A percentile compares a stretch with the other conserved stretches of the same genome.
phyloP scores from a whole-genome alignment of 116 monocot species.

The Dioscorea cayenensis region DNA sequence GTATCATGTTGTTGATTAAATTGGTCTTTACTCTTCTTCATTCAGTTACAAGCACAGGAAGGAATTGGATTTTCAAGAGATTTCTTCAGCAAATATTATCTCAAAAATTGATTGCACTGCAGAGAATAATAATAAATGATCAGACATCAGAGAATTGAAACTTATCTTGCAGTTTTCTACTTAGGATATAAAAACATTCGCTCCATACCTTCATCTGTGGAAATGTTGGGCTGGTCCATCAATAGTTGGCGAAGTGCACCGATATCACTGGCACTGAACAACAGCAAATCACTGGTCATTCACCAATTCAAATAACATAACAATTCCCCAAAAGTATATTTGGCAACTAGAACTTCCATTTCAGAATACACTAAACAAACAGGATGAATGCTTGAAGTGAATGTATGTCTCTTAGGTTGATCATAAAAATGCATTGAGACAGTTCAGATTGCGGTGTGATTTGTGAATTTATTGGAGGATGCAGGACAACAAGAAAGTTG shows the following conservation, averaged over 20 bases:
- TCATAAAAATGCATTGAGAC: too few relatives aligned
- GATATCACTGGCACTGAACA: slow-evolving; percentile 60
- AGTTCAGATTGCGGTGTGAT: too few relatives aligned
- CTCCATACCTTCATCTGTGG: slow-evolving; percentile 63
- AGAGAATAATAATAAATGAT: not conserved
- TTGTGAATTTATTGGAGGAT: too few relatives aligned
- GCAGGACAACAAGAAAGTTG: too few relatives aligned
- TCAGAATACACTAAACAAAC: too few relatives aligned
- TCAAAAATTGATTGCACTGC: slow-evolving; percentile 54
- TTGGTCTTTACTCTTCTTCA: too few relatives aligned
- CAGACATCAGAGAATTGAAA: not conserved
- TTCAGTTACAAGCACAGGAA: too few relatives aligned
- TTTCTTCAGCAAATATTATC: slow-evolving; percentile 42
- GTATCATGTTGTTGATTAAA: too few relatives aligned
- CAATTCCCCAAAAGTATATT: too few relatives aligned
- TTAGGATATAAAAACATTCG: not conserved
- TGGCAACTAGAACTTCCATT: too few relatives aligned
- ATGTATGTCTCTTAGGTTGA: too few relatives aligned
- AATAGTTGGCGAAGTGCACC: slow-evolving; percentile 45
- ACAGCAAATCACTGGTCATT: not conserved
- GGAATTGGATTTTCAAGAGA: slow-evolving; percentile 12
- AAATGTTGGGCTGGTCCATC: slow-evolving; percentile 73
- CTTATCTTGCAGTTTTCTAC: not conserved
- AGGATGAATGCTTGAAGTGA: too few relatives aligned
- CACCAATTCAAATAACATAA: not conserved